A percentile compares a stretch with the other conserved stretches of the same genome.
phyloP scores from a whole-genome alignment of 139 green algal genomes.

The Chlorella ohadii region DNA sequence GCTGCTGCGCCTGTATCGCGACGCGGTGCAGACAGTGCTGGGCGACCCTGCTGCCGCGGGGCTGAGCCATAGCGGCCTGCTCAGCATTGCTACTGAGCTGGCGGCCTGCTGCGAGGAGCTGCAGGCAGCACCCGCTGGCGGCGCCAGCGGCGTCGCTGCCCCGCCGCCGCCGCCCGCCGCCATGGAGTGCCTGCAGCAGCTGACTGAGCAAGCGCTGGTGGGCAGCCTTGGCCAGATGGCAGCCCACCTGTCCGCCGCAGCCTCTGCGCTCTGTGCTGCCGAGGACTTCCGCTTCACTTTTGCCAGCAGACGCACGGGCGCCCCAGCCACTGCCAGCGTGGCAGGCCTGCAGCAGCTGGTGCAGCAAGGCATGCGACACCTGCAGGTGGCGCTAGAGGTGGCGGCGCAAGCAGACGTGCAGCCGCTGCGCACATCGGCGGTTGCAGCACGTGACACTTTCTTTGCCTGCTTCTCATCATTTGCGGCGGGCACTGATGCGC shows the following conservation, averaged over 20 bases:
- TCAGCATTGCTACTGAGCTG: not conserved
- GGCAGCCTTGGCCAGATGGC: constrained; percentile 22
- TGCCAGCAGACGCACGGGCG: constrained; percentile 7
- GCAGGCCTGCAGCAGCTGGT: constrained; percentile 18
- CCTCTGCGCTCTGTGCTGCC: not conserved
- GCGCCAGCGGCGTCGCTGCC: not conserved
- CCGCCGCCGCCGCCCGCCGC: not conserved
- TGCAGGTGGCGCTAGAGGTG: constrained; percentile 31
- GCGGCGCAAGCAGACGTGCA: constrained; percentile 6
- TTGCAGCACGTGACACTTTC: constrained; percentile 20
- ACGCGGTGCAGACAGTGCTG: not conserved
- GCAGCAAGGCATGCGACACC: constrained; percentile 26
- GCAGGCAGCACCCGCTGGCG: not conserved
- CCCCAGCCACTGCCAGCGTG: constrained; percentile 17
- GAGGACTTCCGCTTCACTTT: constrained; percentile 19
- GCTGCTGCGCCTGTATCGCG: constrained; percentile 11
- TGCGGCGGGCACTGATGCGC: not conserved
- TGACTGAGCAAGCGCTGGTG: constrained; percentile 28
- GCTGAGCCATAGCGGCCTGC: constrained; percentile 13
- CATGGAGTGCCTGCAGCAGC: constrained; percentile 14
- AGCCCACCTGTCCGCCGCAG: not conserved
- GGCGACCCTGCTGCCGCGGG: not conserved
- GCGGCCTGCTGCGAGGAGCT: not conserved
- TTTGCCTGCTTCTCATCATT: constrained; percentile 43
- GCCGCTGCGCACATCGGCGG: not conserved